phyloP scores from a whole-genome alignment of 768 basidiomycete genomes.

The Tephrocybe sp. region DNA sequence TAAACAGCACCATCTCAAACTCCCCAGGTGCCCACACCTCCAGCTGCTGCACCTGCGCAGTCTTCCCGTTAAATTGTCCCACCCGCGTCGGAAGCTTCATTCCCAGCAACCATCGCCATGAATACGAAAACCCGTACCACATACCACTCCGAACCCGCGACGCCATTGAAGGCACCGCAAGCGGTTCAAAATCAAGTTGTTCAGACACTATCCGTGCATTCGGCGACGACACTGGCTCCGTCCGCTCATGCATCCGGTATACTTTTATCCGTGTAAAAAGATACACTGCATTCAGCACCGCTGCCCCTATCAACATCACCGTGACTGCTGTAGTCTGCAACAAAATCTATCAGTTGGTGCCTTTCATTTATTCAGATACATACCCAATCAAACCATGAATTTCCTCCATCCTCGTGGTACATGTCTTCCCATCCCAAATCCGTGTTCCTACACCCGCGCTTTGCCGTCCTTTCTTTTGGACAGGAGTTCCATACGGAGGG shows the following conservation, averaged over 20 bases:
- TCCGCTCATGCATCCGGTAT: constrained; percentile 64
- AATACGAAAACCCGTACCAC: constrained; percentile 53
- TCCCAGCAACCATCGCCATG: constrained; percentile 67
- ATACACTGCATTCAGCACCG: constrained; percentile 60
- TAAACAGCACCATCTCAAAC: constrained; percentile 66
- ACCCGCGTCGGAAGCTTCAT: constrained; percentile 43
- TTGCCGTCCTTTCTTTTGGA: constrained; percentile 43
- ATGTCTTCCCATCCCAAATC: constrained; percentile 80
- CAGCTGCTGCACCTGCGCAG: constrained; percentile 66
- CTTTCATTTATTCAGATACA: constrained; percentile 21
- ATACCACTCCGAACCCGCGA: constrained; percentile 40
- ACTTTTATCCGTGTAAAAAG: constrained; percentile 67
- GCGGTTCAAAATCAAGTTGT: constrained; percentile 43
- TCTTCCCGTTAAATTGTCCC: constrained; percentile 38
- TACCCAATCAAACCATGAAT: constrained; percentile 77
- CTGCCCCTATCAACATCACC: constrained; percentile 48
- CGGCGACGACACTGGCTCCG: constrained; percentile 67
- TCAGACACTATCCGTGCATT: constrained; percentile 66
- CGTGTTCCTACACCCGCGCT: constrained; percentile 44
- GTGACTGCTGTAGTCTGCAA: constrained; percentile 61
- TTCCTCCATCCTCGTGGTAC: constrained; percentile 61
- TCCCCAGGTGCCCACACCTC: constrained; percentile 78
- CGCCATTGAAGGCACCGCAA: constrained; percentile 41
- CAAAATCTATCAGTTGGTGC: neutral
- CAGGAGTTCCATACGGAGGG: constrained; percentile 70